Evolutionary conservation across 345 rosid species (phyloP).

Genomic region (Aethionema arabicum): DNA sequence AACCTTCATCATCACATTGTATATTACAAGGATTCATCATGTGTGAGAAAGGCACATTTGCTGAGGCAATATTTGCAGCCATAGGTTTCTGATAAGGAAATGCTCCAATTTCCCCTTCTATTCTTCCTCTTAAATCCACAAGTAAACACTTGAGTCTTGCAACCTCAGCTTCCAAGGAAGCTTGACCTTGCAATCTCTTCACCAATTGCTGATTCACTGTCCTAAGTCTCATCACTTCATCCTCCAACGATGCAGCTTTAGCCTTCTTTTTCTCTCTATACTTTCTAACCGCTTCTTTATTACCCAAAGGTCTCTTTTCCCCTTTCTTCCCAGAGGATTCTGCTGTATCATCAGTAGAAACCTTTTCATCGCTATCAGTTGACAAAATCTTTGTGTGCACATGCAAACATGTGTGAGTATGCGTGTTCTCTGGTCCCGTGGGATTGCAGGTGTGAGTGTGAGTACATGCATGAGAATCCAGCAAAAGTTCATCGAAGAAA

Average conservation of each 20-base stretch:
- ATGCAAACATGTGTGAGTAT: slow-evolving; percentile 89
- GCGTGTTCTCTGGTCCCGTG: slow-evolving; percentile 84
- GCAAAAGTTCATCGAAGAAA: slow-evolving; percentile 64
- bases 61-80: slow-evolving; percentile 41
- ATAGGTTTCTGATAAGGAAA: slow-evolving; percentile 86
- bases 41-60: slow-evolving; percentile 46
- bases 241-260: slow-evolving; percentile 89
- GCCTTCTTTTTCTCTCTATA: slow-evolving; percentile 99
- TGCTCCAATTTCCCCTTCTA: slow-evolving; percentile 94
- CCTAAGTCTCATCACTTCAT: slow-evolving; percentile 69
- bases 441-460: slow-evolving; percentile 96
- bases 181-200: slow-evolving; percentile 89
- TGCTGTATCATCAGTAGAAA: slow-evolving; percentile 65
- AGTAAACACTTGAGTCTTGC: slow-evolving; percentile 95
- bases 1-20: slow-evolving; percentile 67
- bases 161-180: slow-evolving; percentile 82
- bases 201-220: slow-evolving; percentile 76
- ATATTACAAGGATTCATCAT: slow-evolving; percentile 83
- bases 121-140: slow-evolving; percentile 92
- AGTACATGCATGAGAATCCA: slow-evolving; percentile 77
- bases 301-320: slow-evolving; percentile 77
- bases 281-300: slow-evolving; percentile 90
- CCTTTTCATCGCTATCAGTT: slow-evolving; percentile 59
- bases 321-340: slow-evolving; percentile 64
- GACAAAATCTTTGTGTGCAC: slow-evolving; percentile 86